Conservation (phyloP, 805 yeast species). For the Jamesozyma jinghongensis region DNA sequence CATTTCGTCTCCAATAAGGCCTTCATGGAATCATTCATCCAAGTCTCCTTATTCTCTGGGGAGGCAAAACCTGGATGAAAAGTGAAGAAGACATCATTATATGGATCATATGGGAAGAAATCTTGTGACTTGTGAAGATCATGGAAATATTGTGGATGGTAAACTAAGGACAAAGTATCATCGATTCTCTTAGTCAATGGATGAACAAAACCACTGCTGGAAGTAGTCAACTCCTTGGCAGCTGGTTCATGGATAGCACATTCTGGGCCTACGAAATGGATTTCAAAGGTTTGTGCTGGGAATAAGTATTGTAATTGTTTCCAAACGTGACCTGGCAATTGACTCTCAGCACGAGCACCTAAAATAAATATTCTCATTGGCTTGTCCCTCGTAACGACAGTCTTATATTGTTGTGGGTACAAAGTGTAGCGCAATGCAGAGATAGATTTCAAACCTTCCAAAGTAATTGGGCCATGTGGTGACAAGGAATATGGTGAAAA, state of each 20-base stretch:
- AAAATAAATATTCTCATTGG: constrained; percentile 84
- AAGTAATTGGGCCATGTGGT: constrained; percentile 79
- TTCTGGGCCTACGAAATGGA: constrained; percentile 95
- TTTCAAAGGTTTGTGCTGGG: constrained; percentile 73
- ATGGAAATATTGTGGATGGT: constrained; percentile 89
- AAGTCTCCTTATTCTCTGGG: constrained; percentile 66
- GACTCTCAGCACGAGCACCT: constrained; percentile 91
- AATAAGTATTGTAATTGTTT: constrained; percentile 79
- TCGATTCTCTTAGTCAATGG: constrained; percentile 71
- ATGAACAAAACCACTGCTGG: constrained; percentile 33
- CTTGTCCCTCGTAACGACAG: constrained; percentile 53
- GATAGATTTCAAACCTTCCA: constrained; percentile 89
- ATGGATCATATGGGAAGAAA: constrained; percentile 97
- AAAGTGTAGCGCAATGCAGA: constrained; percentile 89
- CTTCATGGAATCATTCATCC: constrained; percentile 87
- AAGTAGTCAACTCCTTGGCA: neutral
- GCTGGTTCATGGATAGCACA: constrained; percentile 50
- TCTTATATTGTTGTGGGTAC: constrained; percentile 45
- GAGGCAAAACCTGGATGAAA: constrained; percentile 95
- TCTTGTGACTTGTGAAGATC: constrained; percentile 87
- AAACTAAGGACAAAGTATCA: constrained; percentile 63
- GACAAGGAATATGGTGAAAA: constrained; percentile 73
- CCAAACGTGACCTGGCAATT: constrained; percentile 94
- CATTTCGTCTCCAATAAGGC: constrained; percentile 91
- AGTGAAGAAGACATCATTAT: constrained; percentile 81